A percentile compares a stretch with the other conserved stretches of the same genome.
Conservation (phyloP, 768 basidiomycete genomes). For the Kwoniella bestiolae region DNA sequence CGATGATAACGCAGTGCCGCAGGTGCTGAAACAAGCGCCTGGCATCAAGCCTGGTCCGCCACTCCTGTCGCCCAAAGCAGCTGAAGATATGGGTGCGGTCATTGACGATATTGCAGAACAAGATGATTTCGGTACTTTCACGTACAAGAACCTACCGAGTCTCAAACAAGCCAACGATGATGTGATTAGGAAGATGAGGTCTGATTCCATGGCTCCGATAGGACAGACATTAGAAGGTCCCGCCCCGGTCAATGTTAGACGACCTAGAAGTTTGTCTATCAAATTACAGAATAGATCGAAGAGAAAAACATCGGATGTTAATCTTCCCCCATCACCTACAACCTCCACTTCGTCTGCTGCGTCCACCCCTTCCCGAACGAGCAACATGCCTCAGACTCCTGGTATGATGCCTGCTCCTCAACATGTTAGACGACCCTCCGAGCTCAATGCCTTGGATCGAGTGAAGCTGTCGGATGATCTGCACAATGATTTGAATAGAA, state of each 20-base stretch:
- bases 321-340: conserved; percentile 83
- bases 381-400: conserved; percentile 70
- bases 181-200: conserved; percentile 91
- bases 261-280: conserved; percentile 80
- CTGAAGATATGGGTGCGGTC: conserved; percentile 50
- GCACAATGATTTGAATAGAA: conserved; percentile 62
- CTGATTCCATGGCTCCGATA: conserved; percentile 82
- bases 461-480: conserved; percentile 78
- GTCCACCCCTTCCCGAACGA: conserved; percentile 81
- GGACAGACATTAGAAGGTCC: conserved; percentile 64
- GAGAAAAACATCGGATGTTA: conserved; percentile 36
- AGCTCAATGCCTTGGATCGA: conserved; percentile 80
- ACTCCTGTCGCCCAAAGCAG: conserved; percentile 23
- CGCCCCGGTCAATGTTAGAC: conserved; percentile 42
- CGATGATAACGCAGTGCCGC: conserved; percentile 75
- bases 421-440: conserved; percentile 77
- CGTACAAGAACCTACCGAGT: conserved; percentile 94
- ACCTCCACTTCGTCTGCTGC: conserved; percentile 89
- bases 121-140: conserved; percentile 96
- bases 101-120: conserved; percentile 37
- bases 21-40: conserved; percentile 50
- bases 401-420: conserved; percentile 58
- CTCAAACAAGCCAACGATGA: conserved; percentile 99
- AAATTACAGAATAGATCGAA: conserved; percentile 29
- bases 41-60: conserved; percentile 25